A percentile compares a stretch with the other conserved stretches of the same genome.
Conservation (phyloP, 768 basidiomycete species). For the Cyclocybe aegerita region DNA sequence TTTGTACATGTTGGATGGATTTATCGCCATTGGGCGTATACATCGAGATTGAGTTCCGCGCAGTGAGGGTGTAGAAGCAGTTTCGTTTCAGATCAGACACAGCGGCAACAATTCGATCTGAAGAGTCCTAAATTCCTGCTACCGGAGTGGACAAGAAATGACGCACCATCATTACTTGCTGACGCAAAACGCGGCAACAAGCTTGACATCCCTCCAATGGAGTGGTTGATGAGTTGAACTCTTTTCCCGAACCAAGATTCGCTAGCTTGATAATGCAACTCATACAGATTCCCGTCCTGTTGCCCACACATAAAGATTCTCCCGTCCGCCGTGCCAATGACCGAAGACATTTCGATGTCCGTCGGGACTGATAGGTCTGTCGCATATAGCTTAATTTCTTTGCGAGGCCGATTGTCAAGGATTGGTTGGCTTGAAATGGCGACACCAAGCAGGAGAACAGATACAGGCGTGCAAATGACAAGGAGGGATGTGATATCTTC, state of each 20-base stretch:
- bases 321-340: slow-evolving; percentile 76
- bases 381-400: slow-evolving; percentile 85
- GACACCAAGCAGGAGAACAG: slow-evolving; percentile 83
- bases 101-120: slow-evolving; percentile 73
- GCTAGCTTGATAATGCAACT: slow-evolving; percentile 86
- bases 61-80: slow-evolving; percentile 77
- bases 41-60: slow-evolving; percentile 62
- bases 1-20: slow-evolving; percentile 69
- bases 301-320: slow-evolving; percentile 89
- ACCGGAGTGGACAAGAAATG: no score
- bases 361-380: slow-evolving; percentile 80
- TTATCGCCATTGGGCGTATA: slow-evolving; percentile 67
- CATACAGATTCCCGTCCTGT: slow-evolving; percentile 88
- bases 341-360: slow-evolving; percentile 84
- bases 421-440: slow-evolving; percentile 50
- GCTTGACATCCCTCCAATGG: slow-evolving; percentile 75
- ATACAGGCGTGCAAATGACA: slow-evolving; percentile 85
- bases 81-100: slow-evolving; percentile 67
- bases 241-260: slow-evolving; percentile 93
- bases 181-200: slow-evolving; percentile 75
- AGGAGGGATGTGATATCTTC: slow-evolving; percentile 89
- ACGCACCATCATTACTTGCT: slow-evolving; percentile 60
- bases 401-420: slow-evolving; percentile 42
- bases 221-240: slow-evolving; percentile 84
- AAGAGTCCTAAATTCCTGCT: not conserved